These are phyloP conservation scores for Globisporangium paroecandrum DNA, from an alignment of 352 stramenopile species.

Conservation along the genomic window DNA sequence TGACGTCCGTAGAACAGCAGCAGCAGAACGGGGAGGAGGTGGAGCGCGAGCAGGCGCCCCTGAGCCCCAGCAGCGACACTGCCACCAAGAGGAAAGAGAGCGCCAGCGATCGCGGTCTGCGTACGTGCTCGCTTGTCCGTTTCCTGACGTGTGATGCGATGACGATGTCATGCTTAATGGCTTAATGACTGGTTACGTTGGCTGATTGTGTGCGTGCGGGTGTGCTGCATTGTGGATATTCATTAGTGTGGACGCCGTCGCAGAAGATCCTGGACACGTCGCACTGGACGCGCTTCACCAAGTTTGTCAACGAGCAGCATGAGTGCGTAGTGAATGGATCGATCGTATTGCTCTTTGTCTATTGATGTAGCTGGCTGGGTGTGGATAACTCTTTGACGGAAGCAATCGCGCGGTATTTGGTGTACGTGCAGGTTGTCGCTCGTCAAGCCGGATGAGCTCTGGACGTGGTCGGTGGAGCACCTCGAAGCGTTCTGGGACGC, in stretches of 20 bases:
- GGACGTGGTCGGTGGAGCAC: slow-evolving; percentile 70
- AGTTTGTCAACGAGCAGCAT: slow-evolving; percentile 52
- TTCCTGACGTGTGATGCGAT: background rate
- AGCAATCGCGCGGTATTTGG: background rate
- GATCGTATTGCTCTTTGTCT: background rate
- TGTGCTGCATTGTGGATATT: background rate
- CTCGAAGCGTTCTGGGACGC: slow-evolving; percentile 64
- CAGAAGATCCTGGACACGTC: slow-evolving; percentile 41
- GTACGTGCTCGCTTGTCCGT: slow-evolving; percentile 8
- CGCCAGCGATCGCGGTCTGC: slow-evolving; percentile 8
- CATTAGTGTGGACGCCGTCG: slow-evolving; percentile 56
- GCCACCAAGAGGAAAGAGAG: background rate
- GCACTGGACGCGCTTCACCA: slow-evolving; percentile 69
- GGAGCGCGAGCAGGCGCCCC: slow-evolving; percentile 3
- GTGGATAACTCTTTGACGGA: slow-evolving; percentile 1
- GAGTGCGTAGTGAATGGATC: slow-evolving; percentile 24
- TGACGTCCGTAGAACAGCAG: background rate
- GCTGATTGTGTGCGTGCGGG: background rate
- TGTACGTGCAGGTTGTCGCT: slow-evolving; percentile 32
- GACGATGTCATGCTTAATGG: slow-evolving; percentile 1
- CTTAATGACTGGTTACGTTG: background rate
- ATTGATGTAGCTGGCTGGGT: background rate
- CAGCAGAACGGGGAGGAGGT: background rate
- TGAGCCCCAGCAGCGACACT: background rate
- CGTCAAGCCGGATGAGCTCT: slow-evolving; percentile 46